Evolutionary conservation across 2,329 filamentous ascomycete genomes (phyloP).

Genomic region (Pseudogymnoascus sp.): DNA sequence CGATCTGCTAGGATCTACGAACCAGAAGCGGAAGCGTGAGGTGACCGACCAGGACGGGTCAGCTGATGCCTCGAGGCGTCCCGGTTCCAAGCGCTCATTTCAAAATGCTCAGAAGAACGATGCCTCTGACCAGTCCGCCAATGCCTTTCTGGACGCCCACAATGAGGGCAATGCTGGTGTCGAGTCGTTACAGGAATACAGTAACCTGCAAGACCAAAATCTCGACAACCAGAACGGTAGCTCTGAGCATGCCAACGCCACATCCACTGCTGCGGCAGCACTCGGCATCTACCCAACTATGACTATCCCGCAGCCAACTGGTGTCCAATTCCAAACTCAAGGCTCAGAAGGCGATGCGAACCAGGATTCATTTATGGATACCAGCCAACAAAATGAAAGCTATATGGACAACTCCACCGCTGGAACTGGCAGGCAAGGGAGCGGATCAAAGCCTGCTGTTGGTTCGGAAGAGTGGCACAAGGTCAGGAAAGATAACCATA

Average conservation of each 20-base stretch:
- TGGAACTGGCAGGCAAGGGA: slow-evolving; percentile 28
- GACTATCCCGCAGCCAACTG: slow-evolving; percentile 47
- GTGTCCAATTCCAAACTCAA: slow-evolving; percentile 41
- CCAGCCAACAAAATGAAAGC: slow-evolving; percentile 23
- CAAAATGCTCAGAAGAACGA: slow-evolving; percentile 17
- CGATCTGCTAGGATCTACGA: slow-evolving; percentile 16
- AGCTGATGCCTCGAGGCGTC: slow-evolving; percentile 28
- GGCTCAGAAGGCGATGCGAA: slow-evolving; percentile 32
- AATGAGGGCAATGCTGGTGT: slow-evolving; percentile 20
- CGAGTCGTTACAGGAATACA: slow-evolving; percentile 29
- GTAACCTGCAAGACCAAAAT: slow-evolving; percentile 34
- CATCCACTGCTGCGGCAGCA: slow-evolving; percentile 51
- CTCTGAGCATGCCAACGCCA: slow-evolving; percentile 36
- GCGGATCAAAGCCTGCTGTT: slow-evolving; percentile 67
- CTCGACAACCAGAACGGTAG: slow-evolving; percentile 45
- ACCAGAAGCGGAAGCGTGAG: slow-evolving; percentile 28
- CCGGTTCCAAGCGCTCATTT: slow-evolving; percentile 24
- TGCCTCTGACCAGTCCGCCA: slow-evolving; percentile 18
- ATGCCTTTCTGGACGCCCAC: slow-evolving; percentile 14
- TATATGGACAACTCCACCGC: slow-evolving; percentile 36
- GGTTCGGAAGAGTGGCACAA: slow-evolving; percentile 98
- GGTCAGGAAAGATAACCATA: slow-evolving; percentile 93
- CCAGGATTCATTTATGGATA: slow-evolving; percentile 34
- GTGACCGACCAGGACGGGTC: slow-evolving; percentile 22
- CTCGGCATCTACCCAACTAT: slow-evolving; percentile 39